Evolutionary conservation across 495 filamentous ascomycete species (phyloP).

Genomic region (Staphylotrichum longicolle): DNA sequence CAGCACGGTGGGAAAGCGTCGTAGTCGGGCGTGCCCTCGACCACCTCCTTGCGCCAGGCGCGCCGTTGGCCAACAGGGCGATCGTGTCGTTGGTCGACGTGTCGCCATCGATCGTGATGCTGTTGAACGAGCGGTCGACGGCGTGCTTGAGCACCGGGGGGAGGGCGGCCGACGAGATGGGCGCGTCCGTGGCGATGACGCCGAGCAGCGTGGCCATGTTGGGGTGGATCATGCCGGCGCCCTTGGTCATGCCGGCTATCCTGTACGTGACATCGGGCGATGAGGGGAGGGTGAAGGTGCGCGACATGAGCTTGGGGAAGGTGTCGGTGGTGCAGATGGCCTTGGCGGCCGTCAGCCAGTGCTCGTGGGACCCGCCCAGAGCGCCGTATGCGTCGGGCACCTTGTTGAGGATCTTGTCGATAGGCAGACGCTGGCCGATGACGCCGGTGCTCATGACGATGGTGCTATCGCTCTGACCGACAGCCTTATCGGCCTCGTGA

Average conservation of each 20-base stretch:
- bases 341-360: conserved; percentile 83
- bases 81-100: conserved; percentile 97
- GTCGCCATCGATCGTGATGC: conserved; percentile 94
- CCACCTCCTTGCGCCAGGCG: conserved; percentile 69
- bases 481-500: conserved; percentile 66
- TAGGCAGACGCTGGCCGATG: conserved; percentile 91
- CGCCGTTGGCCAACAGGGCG: conserved; percentile 90
- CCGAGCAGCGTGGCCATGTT: conserved; percentile 98
- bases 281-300: conserved; percentile 80
- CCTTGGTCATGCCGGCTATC: conserved; percentile 95
- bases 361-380: conserved; percentile 70
- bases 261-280: conserved; percentile 71
- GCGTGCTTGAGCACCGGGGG: conserved; percentile 68
- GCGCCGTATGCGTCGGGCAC: conserved; percentile 71
- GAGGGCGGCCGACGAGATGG: conserved; percentile 67
- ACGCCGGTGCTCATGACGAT: conserved; percentile 98
- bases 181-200: conserved; percentile 90
- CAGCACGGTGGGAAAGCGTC: conserved; percentile 62
- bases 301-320: conserved; percentile 92
- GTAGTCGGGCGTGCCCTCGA: conserved; percentile 60
- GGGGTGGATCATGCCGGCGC: conserved; percentile 98
- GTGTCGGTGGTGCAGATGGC: conserved; percentile 99
- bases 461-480: conserved; percentile 63
- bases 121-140: conserved; percentile 87
- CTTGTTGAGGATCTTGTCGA: conserved; percentile 79